Evolutionary conservation across 495 filamentous ascomycete genomes (phyloP), one percentile per base, ranked within the genome.

Genomic region (Talaromyces ruber): DNA sequence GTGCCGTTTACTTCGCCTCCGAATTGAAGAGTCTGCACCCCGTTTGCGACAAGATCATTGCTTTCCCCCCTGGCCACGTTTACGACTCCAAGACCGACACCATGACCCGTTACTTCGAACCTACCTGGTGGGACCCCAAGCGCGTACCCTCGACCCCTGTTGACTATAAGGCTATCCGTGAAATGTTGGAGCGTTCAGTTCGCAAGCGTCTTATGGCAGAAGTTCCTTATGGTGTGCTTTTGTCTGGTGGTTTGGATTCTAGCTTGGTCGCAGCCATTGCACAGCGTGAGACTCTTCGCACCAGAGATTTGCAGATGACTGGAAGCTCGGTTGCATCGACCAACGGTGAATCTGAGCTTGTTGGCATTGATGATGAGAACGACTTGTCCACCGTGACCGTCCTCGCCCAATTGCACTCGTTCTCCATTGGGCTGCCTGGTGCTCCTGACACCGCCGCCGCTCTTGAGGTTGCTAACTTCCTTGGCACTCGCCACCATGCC

Each of bases 181-280:
- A 86, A 65, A 87, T 88, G 0, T 80, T 98, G 45, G 94, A 97
- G 81, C 87, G 84, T 74, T 88, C 94, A 28, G 95, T 98, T 52
- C 86, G 94, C 68, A 98, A 98, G 79, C 85, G 94, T 62, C 79
- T 98, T 68, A 98, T 98, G 94, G 94, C 94, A 21, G 94, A 98
- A 76, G 94, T 98, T 53, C 94, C 94, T 18, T 98, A 97, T 72
- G 94, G 94, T 74, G 94, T 98, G 16, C 79, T 98, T 54, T 81
- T 98, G 21, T 98, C 95, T 29, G 94, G 94, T 68, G 94, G 94
- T 68, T 82, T 98, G 54, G 94, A 98, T 77, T 98, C 95, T 29
- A 94, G 90, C 70, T 78, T 98, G 74, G 92, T 97, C 34, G 94
- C 94, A 26, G 84, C 94, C 12, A 98, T 98, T 70, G 95, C 94